Percentiles rank a stretch among this genome's conserved stretches.
Conservation (phyloP, 2,329 filamentous ascomycete species). For the Aspergillus novofumigatus region DNA sequence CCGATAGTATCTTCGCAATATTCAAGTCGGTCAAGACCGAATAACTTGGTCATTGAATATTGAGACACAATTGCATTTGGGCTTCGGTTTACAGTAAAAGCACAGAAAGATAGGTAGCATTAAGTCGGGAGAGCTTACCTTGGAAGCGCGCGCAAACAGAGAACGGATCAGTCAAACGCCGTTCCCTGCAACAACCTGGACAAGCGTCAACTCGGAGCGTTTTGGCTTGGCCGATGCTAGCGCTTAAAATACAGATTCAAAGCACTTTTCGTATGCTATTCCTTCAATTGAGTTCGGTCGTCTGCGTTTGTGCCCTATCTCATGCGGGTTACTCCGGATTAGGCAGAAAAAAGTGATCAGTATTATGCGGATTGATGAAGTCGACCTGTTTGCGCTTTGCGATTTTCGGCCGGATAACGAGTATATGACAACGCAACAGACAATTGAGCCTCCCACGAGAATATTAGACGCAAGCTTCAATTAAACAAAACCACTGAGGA, state of each 20-base stretch:
- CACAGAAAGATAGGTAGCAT: conserved; percentile 13
- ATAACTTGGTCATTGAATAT: neutral
- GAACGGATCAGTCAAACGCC: conserved; percentile 17
- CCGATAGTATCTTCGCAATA: neutral
- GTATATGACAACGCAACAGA: neutral
- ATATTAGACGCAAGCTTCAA: neutral
- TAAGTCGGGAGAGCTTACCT: conserved; percentile 23
- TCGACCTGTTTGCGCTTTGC: neutral
- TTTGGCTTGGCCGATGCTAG: conserved; percentile 8
- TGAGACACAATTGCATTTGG: neutral
- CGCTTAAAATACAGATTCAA: neutral
- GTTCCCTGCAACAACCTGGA: conserved; percentile 25
- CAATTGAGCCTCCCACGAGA: neutral
- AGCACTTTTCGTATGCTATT: neutral
- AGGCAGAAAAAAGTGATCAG: neutral
- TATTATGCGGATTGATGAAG: neutral
- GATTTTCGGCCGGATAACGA: neutral
- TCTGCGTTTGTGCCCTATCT: neutral
- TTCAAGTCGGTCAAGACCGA: neutral
- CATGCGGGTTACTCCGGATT: neutral
- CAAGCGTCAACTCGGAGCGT: conserved; percentile 14
- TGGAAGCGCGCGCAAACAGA: conserved; percentile 24
- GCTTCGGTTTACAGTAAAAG: neutral
- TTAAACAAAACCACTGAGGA: neutral
- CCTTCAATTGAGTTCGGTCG: neutral